A percentile compares a stretch with the other conserved stretches of the same genome.
Conservation (phyloP, 2,329 filamentous ascomycete genomes). For the Westerdykella ornata region DNA sequence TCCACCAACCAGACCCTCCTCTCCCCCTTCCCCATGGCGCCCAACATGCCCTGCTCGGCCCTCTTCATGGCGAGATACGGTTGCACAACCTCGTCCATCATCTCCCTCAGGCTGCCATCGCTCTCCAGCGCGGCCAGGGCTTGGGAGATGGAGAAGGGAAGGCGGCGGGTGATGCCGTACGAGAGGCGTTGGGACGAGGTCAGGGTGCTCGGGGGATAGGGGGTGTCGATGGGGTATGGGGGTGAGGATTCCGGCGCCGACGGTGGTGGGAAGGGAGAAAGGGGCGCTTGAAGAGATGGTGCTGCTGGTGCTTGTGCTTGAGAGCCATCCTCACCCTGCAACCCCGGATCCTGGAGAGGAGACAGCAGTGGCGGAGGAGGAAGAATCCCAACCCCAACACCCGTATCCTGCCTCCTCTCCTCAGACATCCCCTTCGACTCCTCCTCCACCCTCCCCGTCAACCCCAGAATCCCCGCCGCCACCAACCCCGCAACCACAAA, state of each 20-base stretch:
- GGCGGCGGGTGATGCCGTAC: constrained; percentile 49
- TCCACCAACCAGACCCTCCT: constrained; percentile 58
- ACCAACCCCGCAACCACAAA: constrained; percentile 59
- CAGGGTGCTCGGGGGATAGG: constrained; percentile 42
- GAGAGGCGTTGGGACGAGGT: constrained; percentile 42
- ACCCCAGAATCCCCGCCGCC: constrained; percentile 52
- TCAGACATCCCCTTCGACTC: constrained; percentile 52
- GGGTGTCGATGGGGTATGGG: background rate
- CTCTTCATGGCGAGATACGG: constrained; percentile 56
- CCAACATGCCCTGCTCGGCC: constrained; percentile 50
- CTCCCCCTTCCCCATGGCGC: constrained; percentile 44
- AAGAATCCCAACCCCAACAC: background rate
- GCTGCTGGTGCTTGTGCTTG: no score
- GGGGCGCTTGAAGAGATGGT: background rate
- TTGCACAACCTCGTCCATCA: constrained; percentile 50
- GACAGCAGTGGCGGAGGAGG: constrained; percentile 3
- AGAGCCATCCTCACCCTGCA: constrained; percentile 13
- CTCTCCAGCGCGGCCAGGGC: constrained; percentile 48
- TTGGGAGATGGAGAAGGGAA: constrained; percentile 52
- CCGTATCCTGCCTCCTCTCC: constrained; percentile 1
- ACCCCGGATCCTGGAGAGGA: constrained; percentile 13
- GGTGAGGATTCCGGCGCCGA: background rate
- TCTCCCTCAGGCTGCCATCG: constrained; percentile 43
- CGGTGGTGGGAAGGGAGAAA: background rate
- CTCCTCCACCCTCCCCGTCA: constrained; percentile 41